Evolutionary conservation across 2,329 filamentous ascomycete genomes (phyloP), one percentile per base, ranked within the genome.

Genomic region (Endoconidiophora polonica): DNA sequence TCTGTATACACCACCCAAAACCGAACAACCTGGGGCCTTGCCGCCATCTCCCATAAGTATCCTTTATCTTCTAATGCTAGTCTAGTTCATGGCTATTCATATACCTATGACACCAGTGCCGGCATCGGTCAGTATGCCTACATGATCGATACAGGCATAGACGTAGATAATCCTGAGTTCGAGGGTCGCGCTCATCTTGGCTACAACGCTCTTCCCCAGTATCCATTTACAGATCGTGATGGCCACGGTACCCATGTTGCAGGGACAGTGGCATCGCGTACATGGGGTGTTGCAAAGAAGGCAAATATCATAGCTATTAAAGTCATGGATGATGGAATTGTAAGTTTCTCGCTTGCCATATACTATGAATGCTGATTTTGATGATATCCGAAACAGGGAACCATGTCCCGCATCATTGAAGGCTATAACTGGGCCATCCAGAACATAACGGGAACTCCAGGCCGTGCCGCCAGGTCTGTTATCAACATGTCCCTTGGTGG

Each of bases 221-320:
- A 54, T 20, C 54, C 59, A 24, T 57, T 57, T 24, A 54, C 54
- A n/a, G 62, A 64, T 48, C 54, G 59, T 36, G 54, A 59, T 50
- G 66, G 68, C 36, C 68, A 71, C 57, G 68, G 67, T 39, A 70
- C 68, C 10, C 62, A 66, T 42, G 61, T 63, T 20, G 57, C 63
- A 6, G 46, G 49, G 1, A 54, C 49, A 9, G 52, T 54, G 16
- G 45, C 22, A 2, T 44, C 44, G 6, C 29, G 38, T 16, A 44
- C 45, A 10, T 52, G 48, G n/a, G 52, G 46, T 14, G 58, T 60
- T 29, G 65, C 69, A 12, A 72, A 71, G 60, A 64, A 65, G 56
- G 61, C 65, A 3, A 64, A 60, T 20, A 54, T 73, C 5, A 57
- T 71, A 16, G 65, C 65, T 23, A 66, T 71, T 52, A 72, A 72